phyloP scores from a whole-genome alignment of 805 yeast genomes.

The Candida maltosa region DNA sequence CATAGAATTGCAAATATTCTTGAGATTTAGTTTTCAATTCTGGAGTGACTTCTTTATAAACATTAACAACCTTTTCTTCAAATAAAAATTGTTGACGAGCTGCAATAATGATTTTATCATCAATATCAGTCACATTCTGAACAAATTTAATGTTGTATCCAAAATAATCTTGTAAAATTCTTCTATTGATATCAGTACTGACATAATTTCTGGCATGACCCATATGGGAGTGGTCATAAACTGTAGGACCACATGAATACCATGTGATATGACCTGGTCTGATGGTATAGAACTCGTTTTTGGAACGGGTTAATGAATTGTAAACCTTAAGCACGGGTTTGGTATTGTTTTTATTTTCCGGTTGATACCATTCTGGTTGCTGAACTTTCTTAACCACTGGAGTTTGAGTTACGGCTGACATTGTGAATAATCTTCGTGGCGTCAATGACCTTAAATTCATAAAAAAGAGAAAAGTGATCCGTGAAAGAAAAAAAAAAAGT shows the following conservation, averaged over 20 bases:
- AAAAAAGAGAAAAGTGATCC: too few species aligned
- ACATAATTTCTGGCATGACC: conserved; percentile 98
- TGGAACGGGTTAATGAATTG: conserved; percentile 80
- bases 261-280: conserved; percentile 69
- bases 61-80: conserved; percentile 47
- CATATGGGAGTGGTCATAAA: conserved; percentile 94
- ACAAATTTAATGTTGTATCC: conserved; percentile 86
- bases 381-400: conserved; percentile 22
- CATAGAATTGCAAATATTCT: conserved; percentile 46
- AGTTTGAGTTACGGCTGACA: conserved; percentile 8
- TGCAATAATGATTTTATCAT: conserved; percentile 91
- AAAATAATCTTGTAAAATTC: conserved; percentile 85
- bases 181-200: conserved; percentile 86
- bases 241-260: conserved; percentile 99
- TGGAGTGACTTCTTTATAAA: conserved; percentile 22
- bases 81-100: conserved; percentile 88
- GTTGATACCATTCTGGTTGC: conserved; percentile 38
- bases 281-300: conserved; percentile 74
- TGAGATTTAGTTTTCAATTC: conserved; percentile 38
- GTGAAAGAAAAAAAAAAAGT: too few species aligned
- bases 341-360: conserved; percentile 9
- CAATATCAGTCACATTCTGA: conserved; percentile 98
- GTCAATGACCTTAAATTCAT: conserved; percentile 5
- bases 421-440: conserved; percentile 5
- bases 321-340: conserved; percentile 53